A percentile compares a stretch with the other conserved stretches of the same genome.
Conservation (phyloP, 768 basidiomycete genomes). For the Naganishia friedmannii region DNA sequence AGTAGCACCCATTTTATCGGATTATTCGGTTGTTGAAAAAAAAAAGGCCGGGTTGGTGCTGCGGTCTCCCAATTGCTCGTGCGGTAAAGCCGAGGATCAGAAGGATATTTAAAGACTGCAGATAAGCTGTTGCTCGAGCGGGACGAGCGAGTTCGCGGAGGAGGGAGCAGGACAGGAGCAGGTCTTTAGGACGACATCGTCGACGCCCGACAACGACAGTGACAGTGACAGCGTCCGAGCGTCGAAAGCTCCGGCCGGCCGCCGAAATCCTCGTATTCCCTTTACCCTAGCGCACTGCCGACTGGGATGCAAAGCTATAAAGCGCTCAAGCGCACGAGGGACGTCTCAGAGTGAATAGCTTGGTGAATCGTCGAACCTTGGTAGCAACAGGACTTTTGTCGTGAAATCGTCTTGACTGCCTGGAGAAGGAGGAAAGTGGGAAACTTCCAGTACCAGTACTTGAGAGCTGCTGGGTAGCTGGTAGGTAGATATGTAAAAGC, state of each 20-base stretch:
- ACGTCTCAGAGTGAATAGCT: too few relatives aligned
- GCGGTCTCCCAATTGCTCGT: constrained; percentile 48
- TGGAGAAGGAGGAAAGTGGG: too few relatives aligned
- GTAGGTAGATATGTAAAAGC: too few relatives aligned
- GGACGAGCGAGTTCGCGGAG: neutral
- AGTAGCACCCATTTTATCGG: constrained; percentile 77
- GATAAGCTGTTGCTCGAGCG: constrained; percentile 27
- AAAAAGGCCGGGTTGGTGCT: constrained; percentile 31
- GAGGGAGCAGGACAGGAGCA: neutral
- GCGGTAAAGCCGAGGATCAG: constrained; percentile 38
- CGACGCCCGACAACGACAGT: neutral
- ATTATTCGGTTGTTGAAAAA: constrained; percentile 39
- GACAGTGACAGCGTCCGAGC: neutral
- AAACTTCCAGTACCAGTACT: too few relatives aligned
- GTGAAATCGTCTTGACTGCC: too few relatives aligned
- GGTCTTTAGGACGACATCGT: constrained; percentile 3
- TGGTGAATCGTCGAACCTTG: too few relatives aligned
- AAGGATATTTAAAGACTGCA: constrained; percentile 52
- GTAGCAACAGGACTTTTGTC: too few relatives aligned
- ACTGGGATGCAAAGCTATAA: neutral
- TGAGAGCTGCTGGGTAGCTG: too few relatives aligned
- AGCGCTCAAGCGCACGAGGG: neutral
- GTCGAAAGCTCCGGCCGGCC: neutral
- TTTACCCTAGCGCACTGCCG: too few relatives aligned
- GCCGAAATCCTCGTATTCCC: neutral